A percentile compares a stretch with the other conserved stretches of the same genome.
Evolutionary conservation across 2,329 filamentous ascomycete species (phyloP).

Genomic region (Hymenoscyphus scutula): DNA sequence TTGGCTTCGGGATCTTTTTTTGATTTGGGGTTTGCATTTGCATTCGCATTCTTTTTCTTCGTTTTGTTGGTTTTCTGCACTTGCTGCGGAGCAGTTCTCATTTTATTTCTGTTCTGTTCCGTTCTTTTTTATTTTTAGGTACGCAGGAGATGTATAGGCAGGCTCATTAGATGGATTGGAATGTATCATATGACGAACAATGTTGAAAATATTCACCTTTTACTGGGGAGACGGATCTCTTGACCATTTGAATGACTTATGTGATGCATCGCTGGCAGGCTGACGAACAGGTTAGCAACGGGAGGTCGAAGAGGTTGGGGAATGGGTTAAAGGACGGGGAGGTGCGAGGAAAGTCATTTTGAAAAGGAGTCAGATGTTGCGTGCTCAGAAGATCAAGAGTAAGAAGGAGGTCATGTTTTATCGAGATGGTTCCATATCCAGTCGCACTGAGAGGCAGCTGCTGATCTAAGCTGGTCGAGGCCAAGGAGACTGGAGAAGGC

Average conservation of each 20-base stretch:
- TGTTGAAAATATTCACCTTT: constrained; percentile 6
- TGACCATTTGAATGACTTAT: not conserved
- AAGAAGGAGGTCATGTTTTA: not conserved
- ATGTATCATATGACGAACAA: constrained; percentile 16
- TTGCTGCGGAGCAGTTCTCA: not conserved
- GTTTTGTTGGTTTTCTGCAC: not conserved
- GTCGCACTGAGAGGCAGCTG: too few species aligned
- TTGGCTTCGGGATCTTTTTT: not conserved
- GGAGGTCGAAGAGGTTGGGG: too few species aligned
- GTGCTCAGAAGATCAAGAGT: not conserved
- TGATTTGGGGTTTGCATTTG: constrained; percentile 6
- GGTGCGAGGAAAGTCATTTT: too few species aligned
- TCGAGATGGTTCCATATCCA: not conserved
- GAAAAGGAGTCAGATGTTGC: not conserved
- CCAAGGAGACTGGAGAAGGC: too few species aligned
- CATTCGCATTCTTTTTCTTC: not conserved
- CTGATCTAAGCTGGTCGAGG: too few species aligned
- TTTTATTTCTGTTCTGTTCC: not conserved
- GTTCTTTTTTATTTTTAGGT: not conserved
- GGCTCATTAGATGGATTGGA: not conserved
- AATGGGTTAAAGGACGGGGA: too few species aligned
- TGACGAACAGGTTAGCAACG: too few species aligned
- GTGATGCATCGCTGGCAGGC: not conserved
- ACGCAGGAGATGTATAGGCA: not conserved
- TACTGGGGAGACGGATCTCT: not conserved